Conservation (phyloP, 768 basidiomycete species). For the Leccinum uliginosum region DNA sequence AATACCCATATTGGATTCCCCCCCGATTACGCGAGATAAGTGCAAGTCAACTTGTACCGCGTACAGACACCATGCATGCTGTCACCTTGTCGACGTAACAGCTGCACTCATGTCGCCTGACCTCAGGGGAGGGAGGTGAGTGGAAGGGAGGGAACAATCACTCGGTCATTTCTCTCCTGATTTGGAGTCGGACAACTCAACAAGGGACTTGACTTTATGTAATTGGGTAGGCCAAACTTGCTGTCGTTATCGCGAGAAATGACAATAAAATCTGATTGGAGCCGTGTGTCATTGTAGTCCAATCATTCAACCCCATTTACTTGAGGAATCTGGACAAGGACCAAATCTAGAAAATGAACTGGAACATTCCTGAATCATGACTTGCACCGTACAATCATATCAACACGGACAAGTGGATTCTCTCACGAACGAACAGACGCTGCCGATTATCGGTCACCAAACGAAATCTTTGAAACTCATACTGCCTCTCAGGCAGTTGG, state of each 20-base stretch:
- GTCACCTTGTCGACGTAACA: slow-evolving; percentile 26
- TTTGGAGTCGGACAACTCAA: slow-evolving; percentile 8
- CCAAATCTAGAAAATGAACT: slow-evolving; percentile 20
- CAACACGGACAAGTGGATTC: slow-evolving; percentile 8
- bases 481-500: slow-evolving; percentile 16
- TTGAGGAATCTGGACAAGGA: slow-evolving; percentile 16
- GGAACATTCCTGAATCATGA: slow-evolving; percentile 23
- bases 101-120: not conserved
- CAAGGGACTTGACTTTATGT: slow-evolving; percentile 13
- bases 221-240: slow-evolving; percentile 5
- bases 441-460: slow-evolving; percentile 18
- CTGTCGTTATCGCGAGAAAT: slow-evolving; percentile 3
- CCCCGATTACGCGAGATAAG: slow-evolving; percentile 18
- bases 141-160: slow-evolving; percentile 4
- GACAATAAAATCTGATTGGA: not conserved
- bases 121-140: not conserved
- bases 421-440: slow-evolving; percentile 26
- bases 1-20: slow-evolving; percentile 11
- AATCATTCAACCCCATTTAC: slow-evolving; percentile 7
- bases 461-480: slow-evolving; percentile 19
- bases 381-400: slow-evolving; percentile 22
- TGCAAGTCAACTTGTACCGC: slow-evolving; percentile 1
- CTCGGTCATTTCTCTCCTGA: slow-evolving; percentile 16
- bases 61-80: slow-evolving; percentile 12
- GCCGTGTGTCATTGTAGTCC: slow-evolving; percentile 16